Percentiles rank a stretch among this genome's conserved stretches.
phyloP scores from a whole-genome alignment of 495 filamentous ascomycete genomes.

The Articulospora tetracladia region DNA sequence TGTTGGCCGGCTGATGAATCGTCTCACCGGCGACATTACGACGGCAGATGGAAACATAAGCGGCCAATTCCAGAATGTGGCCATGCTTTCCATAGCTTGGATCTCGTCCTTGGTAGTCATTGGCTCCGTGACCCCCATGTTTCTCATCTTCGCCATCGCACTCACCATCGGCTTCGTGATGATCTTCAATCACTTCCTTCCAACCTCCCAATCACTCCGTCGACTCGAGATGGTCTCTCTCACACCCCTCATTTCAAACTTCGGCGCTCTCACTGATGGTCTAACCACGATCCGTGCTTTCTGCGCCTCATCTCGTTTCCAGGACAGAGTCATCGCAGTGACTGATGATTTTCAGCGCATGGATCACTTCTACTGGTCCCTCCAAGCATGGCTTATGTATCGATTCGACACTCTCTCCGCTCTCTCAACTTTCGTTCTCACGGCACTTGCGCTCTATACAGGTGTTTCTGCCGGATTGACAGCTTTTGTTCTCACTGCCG shows the following conservation, averaged over 20 bases:
- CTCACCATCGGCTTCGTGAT: conserved; percentile 60
- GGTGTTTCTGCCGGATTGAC: conserved; percentile 67
- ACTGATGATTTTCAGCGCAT: conserved; percentile 85
- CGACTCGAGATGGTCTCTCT: conserved; percentile 81
- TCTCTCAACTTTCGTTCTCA: conserved; percentile 65
- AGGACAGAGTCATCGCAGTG: conserved; percentile 66
- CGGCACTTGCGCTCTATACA: conserved; percentile 64
- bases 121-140: conserved; percentile 66
- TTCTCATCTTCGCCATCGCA: conserved; percentile 63
- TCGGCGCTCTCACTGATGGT: conserved; percentile 74
- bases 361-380: conserved; percentile 89
- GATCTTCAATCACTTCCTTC: conserved; percentile 71
- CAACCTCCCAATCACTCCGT: conserved; percentile 76
- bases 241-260: conserved; percentile 79
- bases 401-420: conserved; percentile 72
- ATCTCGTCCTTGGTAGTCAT: conserved; percentile 69
- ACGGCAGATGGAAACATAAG: conserved; percentile 78
- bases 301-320: conserved; percentile 67
- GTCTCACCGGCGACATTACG: conserved; percentile 79
- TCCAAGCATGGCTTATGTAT: conserved; percentile 77
- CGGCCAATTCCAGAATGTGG: conserved; percentile 59
- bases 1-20: conserved; percentile 80
- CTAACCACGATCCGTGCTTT: conserved; percentile 78
- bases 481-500: conserved; percentile 68
- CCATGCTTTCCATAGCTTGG: conserved; percentile 64